phyloP scores from a whole-genome alignment of 768 basidiomycete genomes.

The Porpolomopsis calyptriformis region DNA sequence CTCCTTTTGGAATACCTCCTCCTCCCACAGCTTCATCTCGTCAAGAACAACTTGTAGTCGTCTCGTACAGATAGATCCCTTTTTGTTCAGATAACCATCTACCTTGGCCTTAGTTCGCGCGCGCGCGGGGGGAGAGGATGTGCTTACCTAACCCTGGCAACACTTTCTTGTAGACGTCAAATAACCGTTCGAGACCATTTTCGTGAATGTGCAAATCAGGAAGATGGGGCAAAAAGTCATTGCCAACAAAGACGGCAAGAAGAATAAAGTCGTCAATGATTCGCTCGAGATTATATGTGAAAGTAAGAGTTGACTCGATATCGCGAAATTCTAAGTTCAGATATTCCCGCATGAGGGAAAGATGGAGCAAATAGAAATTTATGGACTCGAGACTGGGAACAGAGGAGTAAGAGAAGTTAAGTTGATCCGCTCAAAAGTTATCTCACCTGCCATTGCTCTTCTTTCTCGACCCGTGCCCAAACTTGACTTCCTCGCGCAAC shows the following conservation, averaged over 20 bases:
- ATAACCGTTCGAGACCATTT: conserved; percentile 86
- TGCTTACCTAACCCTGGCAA: conserved; percentile 60
- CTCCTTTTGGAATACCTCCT: conserved; percentile 86
- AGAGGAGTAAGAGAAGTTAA: conserved; percentile 15
- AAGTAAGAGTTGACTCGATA: conserved; percentile 55
- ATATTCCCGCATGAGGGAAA: conserved; percentile 93
- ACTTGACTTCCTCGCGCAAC: conserved; percentile 95
- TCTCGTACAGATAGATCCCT: conserved; percentile 67
- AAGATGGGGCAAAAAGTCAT: conserved; percentile 93
- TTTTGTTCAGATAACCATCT: conserved; percentile 94
- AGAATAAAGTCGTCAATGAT: conserved; percentile 98
- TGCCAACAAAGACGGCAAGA: conserved; percentile 93
- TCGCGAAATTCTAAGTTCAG: conserved; percentile 89
- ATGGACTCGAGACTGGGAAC: conserved; percentile 51
- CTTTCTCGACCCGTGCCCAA: conserved; percentile 71
- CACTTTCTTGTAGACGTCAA: conserved; percentile 91
- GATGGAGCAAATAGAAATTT: conserved; percentile 90
- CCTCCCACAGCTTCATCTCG: conserved; percentile 82
- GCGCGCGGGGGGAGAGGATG: not conserved
- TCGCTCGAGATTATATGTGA: conserved; percentile 82
- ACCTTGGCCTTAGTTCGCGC: not conserved
- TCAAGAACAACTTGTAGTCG: conserved; percentile 80
- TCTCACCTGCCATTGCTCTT: conserved; percentile 48
- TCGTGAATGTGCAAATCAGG: conserved; percentile 97
- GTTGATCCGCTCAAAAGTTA: not conserved